These are phyloP conservation scores for Oryza glaberrima DNA, from an alignment of 176 grass and related monocot genomes.

Conservation along the genomic window DNA sequence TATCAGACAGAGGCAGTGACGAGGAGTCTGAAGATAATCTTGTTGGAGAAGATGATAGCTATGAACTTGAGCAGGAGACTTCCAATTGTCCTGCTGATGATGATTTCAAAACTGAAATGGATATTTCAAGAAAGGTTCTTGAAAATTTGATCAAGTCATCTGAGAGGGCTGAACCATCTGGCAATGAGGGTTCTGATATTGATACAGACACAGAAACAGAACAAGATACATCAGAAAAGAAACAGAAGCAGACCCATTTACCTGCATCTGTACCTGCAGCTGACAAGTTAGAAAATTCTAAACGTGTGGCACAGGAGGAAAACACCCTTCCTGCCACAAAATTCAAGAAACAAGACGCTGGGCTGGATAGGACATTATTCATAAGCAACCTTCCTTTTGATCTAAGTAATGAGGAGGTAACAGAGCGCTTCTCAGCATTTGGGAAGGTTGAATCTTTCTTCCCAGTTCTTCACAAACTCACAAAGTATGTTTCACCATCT, in stretches of 20 bases:
- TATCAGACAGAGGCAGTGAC: conserved; percentile 56
- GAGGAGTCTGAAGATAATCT: conserved; percentile 54
- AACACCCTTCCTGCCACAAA: conserved; percentile 23
- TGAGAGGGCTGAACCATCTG: conserved; percentile 51
- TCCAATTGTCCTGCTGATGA: conserved; percentile 43
- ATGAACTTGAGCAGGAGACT: conserved; percentile 55
- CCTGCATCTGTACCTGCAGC: conserved; percentile 37
- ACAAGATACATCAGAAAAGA: conserved; percentile 35
- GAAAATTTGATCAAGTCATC: conserved; percentile 87
- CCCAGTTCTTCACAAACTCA: conserved; percentile 92
- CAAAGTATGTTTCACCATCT: conserved; percentile 66
- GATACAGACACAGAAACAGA: conserved; percentile 52
- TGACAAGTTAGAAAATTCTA: conserved; percentile 22
- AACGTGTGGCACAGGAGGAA: conserved; percentile 30
- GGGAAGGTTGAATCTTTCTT: conserved; percentile 88
- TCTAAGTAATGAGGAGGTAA: conserved; percentile 71
- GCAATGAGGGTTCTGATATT: conserved; percentile 33
- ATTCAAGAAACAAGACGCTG: conserved; percentile 56
- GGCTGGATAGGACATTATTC: conserved; percentile 83
- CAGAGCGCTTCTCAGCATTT: conserved; percentile 75
- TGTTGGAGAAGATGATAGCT: conserved; percentile 52
- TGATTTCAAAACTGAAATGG: conserved; percentile 73
- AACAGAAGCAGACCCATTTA: conserved; percentile 41
- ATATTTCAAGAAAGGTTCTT: conserved; percentile 82
- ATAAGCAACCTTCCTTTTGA: conserved; percentile 98